phyloP scores from a whole-genome alignment of 2,329 filamentous ascomycete genomes.

The Fusarium albidum region DNA sequence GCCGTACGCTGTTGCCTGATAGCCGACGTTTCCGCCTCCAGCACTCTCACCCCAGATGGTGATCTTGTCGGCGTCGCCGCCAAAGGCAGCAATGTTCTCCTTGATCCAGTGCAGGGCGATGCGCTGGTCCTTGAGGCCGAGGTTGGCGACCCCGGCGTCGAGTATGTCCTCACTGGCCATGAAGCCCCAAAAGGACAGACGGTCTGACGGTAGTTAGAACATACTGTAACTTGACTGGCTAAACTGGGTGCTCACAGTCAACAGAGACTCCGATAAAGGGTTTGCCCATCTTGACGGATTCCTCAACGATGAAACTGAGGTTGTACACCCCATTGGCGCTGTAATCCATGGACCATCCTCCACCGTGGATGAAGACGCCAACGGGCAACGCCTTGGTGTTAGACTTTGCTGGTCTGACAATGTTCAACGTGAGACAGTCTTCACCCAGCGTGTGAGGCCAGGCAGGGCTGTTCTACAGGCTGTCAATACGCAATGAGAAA shows the following conservation, averaged over 20 bases:
- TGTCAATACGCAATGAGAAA: background rate
- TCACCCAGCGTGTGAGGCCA: conserved; percentile 30
- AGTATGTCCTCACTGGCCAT: conserved; percentile 54
- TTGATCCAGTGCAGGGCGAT: conserved; percentile 59
- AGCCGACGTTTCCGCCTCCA: conserved; percentile 57
- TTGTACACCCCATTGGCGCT: conserved; percentile 63
- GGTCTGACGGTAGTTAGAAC: conserved; percentile 9
- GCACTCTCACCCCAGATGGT: conserved; percentile 57
- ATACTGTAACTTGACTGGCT: accelerated
- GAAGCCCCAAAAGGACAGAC: conserved; percentile 53
- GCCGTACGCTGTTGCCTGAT: conserved; percentile 59
- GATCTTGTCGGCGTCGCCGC: conserved; percentile 54
- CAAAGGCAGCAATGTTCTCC: conserved; percentile 54
- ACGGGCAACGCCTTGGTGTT: conserved; percentile 33
- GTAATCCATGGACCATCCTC: conserved; percentile 52
- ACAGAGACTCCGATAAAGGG: conserved; percentile 33
- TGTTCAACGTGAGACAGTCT: conserved; percentile 33
- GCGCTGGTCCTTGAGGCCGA: conserved; percentile 59
- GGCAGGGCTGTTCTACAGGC: conserved; percentile 19
- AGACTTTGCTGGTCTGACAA: conserved; percentile 26
- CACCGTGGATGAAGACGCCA: conserved; percentile 44
- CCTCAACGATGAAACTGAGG: conserved; percentile 64
- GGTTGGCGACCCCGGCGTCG: conserved; percentile 47
- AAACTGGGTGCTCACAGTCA: conserved; percentile 8
- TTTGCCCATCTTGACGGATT: conserved; percentile 38